Percentiles rank a stretch among this genome's conserved stretches.
These are phyloP conservation scores for Picea glauca DNA, from an alignment of 75 land plant genomes.

Conservation along the genomic window DNA sequence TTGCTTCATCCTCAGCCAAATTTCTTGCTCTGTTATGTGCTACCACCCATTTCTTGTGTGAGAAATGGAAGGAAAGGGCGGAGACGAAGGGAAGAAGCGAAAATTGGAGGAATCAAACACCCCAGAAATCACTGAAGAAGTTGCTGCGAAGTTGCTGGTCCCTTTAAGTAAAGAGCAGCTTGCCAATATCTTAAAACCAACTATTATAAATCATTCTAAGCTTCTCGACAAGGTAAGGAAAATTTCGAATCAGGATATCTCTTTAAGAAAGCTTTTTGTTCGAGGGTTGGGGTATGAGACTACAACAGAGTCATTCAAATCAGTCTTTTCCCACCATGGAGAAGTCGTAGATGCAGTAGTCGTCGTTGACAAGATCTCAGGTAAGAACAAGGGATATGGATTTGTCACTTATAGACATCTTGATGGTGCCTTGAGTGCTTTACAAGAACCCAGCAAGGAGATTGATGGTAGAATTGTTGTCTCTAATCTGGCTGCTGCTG, in stretches of 20 bases:
- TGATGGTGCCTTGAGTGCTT: slow-evolving; percentile 22
- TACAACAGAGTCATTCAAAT: slow-evolving; percentile 7
- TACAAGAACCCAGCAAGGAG: slow-evolving; percentile 24
- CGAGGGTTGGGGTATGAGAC: slow-evolving; percentile 20
- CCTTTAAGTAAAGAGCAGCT: slow-evolving; percentile 16
- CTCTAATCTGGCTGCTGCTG: slow-evolving; percentile 3
- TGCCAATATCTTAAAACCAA: not conserved
- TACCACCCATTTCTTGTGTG: too few relatives aligned
- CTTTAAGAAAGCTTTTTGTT: slow-evolving; percentile 22
- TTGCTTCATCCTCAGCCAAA: too few relatives aligned
- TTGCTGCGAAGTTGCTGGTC: slow-evolving; percentile 6
- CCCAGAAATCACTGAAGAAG: not conserved
- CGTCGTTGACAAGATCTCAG: slow-evolving; percentile 12
- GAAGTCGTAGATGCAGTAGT: slow-evolving; percentile 13
- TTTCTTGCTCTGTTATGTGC: too few relatives aligned
- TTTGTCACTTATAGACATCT: slow-evolving; percentile 18
- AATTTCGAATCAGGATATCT: slow-evolving; percentile 13
- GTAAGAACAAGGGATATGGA: slow-evolving; percentile 22
- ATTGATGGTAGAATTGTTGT: slow-evolving; percentile 24
- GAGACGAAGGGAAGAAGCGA: not conserved
- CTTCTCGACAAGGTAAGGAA: slow-evolving; percentile 11
- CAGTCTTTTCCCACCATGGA: slow-evolving; percentile 18
- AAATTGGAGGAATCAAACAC: not conserved
- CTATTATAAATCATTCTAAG: slow-evolving; percentile 2
- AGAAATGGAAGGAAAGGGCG: slow-evolving; percentile 7